Evolutionary conservation across 1,284 basidiomycete species (phyloP), one percentile per base, ranked within the genome.

Genomic region (Ceratobasidium sp.): DNA sequence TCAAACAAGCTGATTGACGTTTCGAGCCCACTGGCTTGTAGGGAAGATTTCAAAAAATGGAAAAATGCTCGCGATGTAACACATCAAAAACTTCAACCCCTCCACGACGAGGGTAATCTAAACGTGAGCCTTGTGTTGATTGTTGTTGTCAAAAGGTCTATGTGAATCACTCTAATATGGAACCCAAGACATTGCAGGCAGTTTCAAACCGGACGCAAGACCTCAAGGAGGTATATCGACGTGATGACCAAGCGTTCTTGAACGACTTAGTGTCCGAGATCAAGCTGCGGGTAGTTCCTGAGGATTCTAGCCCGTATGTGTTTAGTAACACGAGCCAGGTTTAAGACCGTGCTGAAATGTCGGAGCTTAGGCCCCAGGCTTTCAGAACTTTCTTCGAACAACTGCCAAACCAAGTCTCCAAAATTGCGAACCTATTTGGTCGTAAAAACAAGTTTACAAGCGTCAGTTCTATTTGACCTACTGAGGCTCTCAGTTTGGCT

Each of bases 171-270:
- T 48, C 46, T 48, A 48, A 48, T 7, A 9, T 48, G 3, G 3
- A 48, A 17, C 46, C 2, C 9, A 48, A 48, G 46, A 7, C 2
- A 48, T 7, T 48, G 46, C 1, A 10, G 3, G 46, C 46, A 48
- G 46, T 48, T 48, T 17, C 46, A 2, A 48, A 48, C 33, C 33
- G 33, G 7, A 7, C 46, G 46, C 46, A 48, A 48, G 46, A 9
- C 46, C 46, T 48, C 9, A 2, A 48, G 7, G 46, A 48, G 2
- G 20, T 28, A 56, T 20, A n/a, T 9, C 57, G 28, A 33, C 23
- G 28, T 38, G 57, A 61, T 33, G 57, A 61, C 13, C 57, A 28
- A 61, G n/a, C 57, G 28, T 61, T 61, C 26, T 26, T 61, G 28
- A 33, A 38, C 10, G 57, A 61, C 33, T 33, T 61, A 33, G 57